A percentile compares a stretch with the other conserved stretches of the same genome.
phyloP scores from a whole-genome alignment of 2,329 filamentous ascomycete genomes.

The Xylariales sp. region DNA sequence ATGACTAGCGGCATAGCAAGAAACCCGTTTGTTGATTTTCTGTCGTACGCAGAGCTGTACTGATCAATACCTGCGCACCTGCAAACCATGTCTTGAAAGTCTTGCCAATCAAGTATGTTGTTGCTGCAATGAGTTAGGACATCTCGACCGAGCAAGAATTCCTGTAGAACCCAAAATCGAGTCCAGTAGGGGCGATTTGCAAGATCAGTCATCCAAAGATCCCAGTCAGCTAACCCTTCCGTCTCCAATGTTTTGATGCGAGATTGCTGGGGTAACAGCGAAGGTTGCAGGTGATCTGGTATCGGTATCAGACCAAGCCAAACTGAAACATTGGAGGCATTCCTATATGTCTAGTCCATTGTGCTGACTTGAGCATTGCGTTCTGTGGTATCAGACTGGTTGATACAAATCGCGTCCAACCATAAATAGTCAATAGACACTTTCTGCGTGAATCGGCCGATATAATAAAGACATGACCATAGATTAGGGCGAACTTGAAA shows the following conservation, averaged over 20 bases:
- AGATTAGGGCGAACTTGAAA: neutral
- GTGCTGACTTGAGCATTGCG: neutral
- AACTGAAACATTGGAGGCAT: neutral
- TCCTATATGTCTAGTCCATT: neutral
- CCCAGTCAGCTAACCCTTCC: neutral
- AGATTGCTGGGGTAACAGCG: neutral
- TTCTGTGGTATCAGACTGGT: constrained; percentile 1
- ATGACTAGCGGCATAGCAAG: neutral
- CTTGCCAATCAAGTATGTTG: neutral
- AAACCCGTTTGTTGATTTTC: neutral
- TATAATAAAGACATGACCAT: neutral
- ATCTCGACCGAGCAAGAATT: neutral
- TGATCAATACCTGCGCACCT: neutral
- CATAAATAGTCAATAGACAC: neutral
- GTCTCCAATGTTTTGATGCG: neutral
- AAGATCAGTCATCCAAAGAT: neutral
- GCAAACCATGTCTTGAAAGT: neutral
- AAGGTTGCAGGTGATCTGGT: neutral
- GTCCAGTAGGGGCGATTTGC: constrained; percentile 5
- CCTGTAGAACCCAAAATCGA: constrained; percentile 3
- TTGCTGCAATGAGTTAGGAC: neutral
- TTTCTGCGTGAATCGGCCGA: neutral
- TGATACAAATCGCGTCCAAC: constrained; percentile 5
- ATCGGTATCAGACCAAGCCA: neutral
- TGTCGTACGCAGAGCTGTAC: neutral